Base-by-base conservation (phyloP, 192 early-diverging fungal species). In the Funneliformis mosseae region DNA sequence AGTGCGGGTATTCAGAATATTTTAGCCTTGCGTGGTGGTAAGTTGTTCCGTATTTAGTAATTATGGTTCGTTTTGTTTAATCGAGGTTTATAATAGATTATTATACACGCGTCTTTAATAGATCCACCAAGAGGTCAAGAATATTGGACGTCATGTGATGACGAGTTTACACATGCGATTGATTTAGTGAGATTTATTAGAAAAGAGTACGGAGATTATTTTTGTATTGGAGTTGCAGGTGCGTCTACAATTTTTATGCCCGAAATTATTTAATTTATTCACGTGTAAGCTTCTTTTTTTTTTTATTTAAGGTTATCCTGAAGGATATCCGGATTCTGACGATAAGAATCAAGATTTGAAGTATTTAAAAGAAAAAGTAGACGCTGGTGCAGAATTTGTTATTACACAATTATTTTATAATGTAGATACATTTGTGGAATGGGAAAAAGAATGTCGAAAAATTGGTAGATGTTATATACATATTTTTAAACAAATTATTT, bases 381-480 rank as follows among this genome's bases (percentile, higher is more conserved):
- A 96, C 62, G 94, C 96, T 11, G 97, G 97, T 10, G 98, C 96
- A 0, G 96, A 99, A 81, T 95, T 96, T 81, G 90, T 98, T 50
- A 93, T 99, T 67, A 96, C 98, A 43, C 98, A 99, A 86, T 84
- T 99, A 12, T 98, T 98, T 78, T 99, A 95, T 83, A 97, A 98
- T 81, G 84, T 88, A 0, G 89, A 92, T 43, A 14, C 90, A 23
- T 99, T 97, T 86, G 28, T 96, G 9, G 81, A 85, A n/a, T 99
- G 96, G 93, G 89, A 92, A 68, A 85, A 90, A 60, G 77, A 86
- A 21, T 92, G 92, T 80, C 91, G 96, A 2, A 89, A 77, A 8
- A 78, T 87, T 23, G 98, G 97, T 16, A 92, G 93, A 73, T 41
- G 42, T 70, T 25, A 70, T 41, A 43, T 25, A 33, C 10, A 8